Base-by-base conservation (phyloP, 768 basidiomycete species). In the Russula dissimulans region DNA sequence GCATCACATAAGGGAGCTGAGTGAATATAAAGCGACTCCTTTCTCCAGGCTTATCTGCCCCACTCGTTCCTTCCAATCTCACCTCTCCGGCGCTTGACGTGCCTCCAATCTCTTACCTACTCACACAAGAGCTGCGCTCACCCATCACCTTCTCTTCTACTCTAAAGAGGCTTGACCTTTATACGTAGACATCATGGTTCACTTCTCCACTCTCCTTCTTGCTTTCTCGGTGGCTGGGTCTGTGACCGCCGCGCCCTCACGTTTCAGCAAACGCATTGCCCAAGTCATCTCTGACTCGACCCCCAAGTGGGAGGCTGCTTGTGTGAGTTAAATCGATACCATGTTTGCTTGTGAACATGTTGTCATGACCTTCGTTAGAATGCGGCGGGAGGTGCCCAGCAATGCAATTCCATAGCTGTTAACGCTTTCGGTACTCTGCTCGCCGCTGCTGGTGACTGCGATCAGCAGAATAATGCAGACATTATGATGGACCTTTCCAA, bases 331-430 rank as follows among this genome's bases (percentile, higher is more conserved):
- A 12, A 12, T 36, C 42, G 29, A 50, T 2, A n/a, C 18, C 5
- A 22, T n/a, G 36, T 18, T 3, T 4, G 26, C 9, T 22, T 14
- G 1, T 7, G 41, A 32, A 14, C n/a, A n/a, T 32, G 46, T 14
- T 8, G 8, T 43, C 12, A 5, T 12, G 10, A 18, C 36, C 2
- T 4, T 31, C 52, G 8, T 50, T 67, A 85, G 83, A 53, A 71
- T 42, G 72, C 76, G 12, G 85, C 84, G 6, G 81, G 80, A 43
- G 86, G 85, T 45, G 81, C 65, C 15, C 54, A 72, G n/a, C 70
- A 78, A 64, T 87, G 86, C 70, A 86, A 83, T 68, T 72, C 79
- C 5, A 67, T 81, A 44, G 79, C 84, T 3, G 75, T 85, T 29
- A 74, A 73, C 1, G 78, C 84, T 0, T 83, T 85, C 66, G 65